Percentiles rank a stretch among this genome's conserved stretches.
Evolutionary conservation across 2,329 filamentous ascomycete species (phyloP).

Genomic region (Camptophora hylomeconis): DNA sequence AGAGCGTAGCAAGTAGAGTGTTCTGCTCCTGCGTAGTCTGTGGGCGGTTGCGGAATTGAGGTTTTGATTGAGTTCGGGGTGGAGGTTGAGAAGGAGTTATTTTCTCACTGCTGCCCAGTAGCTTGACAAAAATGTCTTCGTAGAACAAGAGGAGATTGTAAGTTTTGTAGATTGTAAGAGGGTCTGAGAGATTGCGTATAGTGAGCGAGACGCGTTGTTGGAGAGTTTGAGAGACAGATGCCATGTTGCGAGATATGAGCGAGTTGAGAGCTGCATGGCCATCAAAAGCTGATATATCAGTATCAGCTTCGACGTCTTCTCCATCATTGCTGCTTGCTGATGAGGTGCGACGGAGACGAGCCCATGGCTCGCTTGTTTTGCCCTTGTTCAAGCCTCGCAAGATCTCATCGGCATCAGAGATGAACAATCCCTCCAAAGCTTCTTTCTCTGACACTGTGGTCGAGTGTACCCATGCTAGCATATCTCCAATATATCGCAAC

Average conservation of each 20-base stretch:
- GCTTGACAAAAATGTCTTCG: slow-evolving; percentile 65
- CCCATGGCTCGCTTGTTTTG: slow-evolving; percentile 74
- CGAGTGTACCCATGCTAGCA: slow-evolving; percentile 95
- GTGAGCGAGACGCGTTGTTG: slow-evolving; percentile 83
- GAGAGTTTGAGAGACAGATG: slow-evolving; percentile 69
- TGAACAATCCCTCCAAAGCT: slow-evolving; percentile 79
- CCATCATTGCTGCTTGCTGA: slow-evolving; percentile 3
- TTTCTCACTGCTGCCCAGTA: slow-evolving; percentile 43
- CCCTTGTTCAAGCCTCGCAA: slow-evolving; percentile 69
- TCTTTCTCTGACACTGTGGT: slow-evolving; percentile 88
- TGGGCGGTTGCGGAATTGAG: slow-evolving; percentile 21
- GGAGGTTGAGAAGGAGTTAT: slow-evolving; percentile 1
- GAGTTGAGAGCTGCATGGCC: slow-evolving; percentile 69
- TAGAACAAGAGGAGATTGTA: slow-evolving; percentile 87
- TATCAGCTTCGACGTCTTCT: slow-evolving; percentile 41
- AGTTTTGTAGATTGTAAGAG: slow-evolving; percentile 76
- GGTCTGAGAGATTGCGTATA: slow-evolving; percentile 83
- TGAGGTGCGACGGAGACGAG: slow-evolving; percentile 29
- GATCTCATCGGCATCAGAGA: slow-evolving; percentile 80
- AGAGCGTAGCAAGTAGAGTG: slow-evolving; percentile 36
- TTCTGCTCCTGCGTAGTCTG: slow-evolving; percentile 35
- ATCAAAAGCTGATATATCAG: slow-evolving; percentile 52
- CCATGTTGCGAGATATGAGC: slow-evolving; percentile 74
- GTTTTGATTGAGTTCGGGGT: slow-evolving; percentile 14
- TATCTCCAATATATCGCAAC: slow-evolving; percentile 84